Conservation (phyloP, 2,329 filamentous ascomycete species). For the Dactylellina drechsleri region DNA sequence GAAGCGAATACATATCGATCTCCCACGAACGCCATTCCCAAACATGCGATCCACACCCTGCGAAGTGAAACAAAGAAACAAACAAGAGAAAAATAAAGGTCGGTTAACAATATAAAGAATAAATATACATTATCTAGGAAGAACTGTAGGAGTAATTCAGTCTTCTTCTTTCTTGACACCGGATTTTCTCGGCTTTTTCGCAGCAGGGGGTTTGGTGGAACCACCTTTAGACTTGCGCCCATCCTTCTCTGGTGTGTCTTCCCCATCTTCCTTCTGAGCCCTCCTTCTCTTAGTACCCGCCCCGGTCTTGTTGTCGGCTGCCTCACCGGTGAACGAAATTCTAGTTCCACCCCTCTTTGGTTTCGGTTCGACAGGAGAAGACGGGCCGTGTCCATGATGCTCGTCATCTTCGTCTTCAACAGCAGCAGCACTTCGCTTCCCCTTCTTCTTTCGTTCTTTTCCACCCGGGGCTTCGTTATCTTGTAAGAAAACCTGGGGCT, state of each 20-base stretch:
- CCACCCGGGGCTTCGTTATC: slow-evolving; percentile 69
- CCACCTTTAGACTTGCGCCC: slow-evolving; percentile 32
- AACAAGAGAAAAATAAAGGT: background rate
- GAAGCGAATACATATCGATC: slow-evolving; percentile 3
- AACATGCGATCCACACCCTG: slow-evolving; percentile 2
- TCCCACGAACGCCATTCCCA: slow-evolving; percentile 11
- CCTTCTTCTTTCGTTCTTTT: slow-evolving; percentile 61
- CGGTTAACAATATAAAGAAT: background rate
- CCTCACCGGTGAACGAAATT: slow-evolving; percentile 40
- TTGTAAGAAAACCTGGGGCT: slow-evolving; percentile 84
- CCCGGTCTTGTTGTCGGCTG: slow-evolving; percentile 22
- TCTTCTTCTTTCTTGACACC: slow-evolving; percentile 45
- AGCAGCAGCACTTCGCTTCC: slow-evolving; percentile 57
- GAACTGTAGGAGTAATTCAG: background rate
- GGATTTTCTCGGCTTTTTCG: slow-evolving; percentile 51
- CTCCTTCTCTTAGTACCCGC: slow-evolving; percentile 49
- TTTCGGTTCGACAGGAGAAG: slow-evolving; percentile 40
- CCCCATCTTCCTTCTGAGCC: slow-evolving; percentile 51
- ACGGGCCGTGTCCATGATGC: slow-evolving; percentile 22
- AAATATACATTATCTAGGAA: background rate
- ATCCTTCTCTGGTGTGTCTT: slow-evolving; percentile 47
- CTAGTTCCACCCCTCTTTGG: slow-evolving; percentile 50
- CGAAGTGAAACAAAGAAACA: background rate
- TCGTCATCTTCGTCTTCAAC: slow-evolving; percentile 49
- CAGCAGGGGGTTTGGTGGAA: slow-evolving; percentile 46